phyloP scores from a whole-genome alignment of 345 rosid species.

The Acer negundo region DNA sequence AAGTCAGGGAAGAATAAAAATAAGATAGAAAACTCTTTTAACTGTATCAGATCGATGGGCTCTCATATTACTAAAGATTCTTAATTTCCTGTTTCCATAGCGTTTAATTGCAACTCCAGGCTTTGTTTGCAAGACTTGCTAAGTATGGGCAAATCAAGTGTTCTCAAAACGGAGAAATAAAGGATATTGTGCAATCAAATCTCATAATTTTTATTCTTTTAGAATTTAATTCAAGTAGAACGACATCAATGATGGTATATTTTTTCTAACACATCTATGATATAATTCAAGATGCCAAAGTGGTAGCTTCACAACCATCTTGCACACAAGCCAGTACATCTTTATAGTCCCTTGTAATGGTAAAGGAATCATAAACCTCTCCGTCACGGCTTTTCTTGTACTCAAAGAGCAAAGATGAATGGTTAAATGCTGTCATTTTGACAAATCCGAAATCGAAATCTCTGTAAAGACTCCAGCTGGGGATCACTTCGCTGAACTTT shows the following conservation, averaged over 20 bases:
- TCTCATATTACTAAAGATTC: background rate
- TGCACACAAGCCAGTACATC: constrained; percentile 81
- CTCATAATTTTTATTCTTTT: background rate
- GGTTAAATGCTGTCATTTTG: constrained; percentile 76
- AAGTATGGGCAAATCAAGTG: too few relatives aligned
- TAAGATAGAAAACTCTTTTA: background rate
- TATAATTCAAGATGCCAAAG: constrained; percentile 54
- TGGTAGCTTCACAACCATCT: constrained; percentile 69
- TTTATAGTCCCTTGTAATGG: constrained; percentile 78
- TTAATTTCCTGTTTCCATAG: too few relatives aligned
- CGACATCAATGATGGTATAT: background rate
- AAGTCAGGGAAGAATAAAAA: background rate
- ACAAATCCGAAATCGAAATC: constrained; percentile 85
- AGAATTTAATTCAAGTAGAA: background rate
- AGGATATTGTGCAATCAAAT: background rate
- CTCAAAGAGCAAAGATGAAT: constrained; percentile 80
- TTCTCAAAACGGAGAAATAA: too few relatives aligned
- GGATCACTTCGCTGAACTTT: constrained; percentile 44
- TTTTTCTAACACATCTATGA: background rate
- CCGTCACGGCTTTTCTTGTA: constrained; percentile 86
- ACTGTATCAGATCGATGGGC: background rate
- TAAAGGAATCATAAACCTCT: constrained; percentile 74
- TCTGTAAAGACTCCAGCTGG: constrained; percentile 75
- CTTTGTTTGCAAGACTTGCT: too few relatives aligned
- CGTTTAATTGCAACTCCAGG: too few relatives aligned